These are phyloP conservation scores for Phialocephala sp. DNA, from an alignment of 2,329 filamentous ascomycete genomes.

Conservation along the genomic window DNA sequence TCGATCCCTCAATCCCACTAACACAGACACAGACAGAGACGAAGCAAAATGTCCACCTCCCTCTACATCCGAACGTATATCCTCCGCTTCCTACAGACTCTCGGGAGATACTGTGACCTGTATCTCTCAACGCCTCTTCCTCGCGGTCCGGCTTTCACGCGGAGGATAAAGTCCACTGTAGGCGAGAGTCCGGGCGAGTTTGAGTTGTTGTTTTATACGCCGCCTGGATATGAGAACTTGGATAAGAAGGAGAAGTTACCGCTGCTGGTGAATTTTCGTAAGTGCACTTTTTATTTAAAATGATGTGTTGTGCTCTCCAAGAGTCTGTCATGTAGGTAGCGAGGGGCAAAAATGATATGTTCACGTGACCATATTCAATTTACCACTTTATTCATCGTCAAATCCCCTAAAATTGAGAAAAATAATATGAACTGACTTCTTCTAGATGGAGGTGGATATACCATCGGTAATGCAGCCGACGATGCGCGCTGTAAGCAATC, in stretches of 20 bases:
- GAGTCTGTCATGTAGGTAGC: no score
- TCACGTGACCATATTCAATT: neutral
- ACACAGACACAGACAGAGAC: no score
- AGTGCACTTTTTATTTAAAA: neutral
- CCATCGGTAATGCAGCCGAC: constrained; percentile 61
- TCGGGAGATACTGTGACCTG: constrained; percentile 30
- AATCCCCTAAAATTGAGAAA: no score
- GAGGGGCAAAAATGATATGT: neutral
- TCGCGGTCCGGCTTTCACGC: constrained; percentile 22
- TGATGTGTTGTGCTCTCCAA: no score
- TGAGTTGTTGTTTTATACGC: constrained; percentile 31
- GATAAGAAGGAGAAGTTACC: constrained; percentile 39
- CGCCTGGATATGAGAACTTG: constrained; percentile 19
- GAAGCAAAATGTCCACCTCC: constrained; percentile 25
- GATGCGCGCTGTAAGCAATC: constrained; percentile 54
- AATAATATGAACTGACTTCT: neutral
- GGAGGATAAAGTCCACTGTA: constrained; percentile 23
- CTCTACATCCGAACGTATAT: constrained; percentile 21
- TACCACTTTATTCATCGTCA: neutral
- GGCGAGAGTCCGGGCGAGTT: constrained; percentile 26
- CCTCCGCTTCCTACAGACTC: constrained; percentile 29
- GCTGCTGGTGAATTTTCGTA: constrained; percentile 63
- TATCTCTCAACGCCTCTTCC: constrained; percentile 31
- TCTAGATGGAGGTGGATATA: constrained; percentile 65
- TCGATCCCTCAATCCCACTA: neutral